phyloP scores from a whole-genome alignment of 1,139 yeast genomes.

The Yamadazyma mexicana region DNA sequence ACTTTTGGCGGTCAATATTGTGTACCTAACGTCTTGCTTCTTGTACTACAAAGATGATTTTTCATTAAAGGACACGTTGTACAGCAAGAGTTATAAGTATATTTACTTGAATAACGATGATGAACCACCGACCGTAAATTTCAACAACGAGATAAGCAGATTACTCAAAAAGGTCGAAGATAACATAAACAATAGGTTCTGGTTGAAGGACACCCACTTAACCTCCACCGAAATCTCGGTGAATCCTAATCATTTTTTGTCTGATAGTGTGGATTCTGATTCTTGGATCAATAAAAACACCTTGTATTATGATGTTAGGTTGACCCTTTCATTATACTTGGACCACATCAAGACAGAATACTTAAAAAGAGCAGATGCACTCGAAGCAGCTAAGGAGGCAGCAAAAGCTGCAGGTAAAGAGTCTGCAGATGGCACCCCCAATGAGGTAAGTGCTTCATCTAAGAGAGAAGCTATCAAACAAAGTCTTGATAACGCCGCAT shows the following conservation, averaged over 20 bases:
- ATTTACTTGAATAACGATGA: constrained; percentile 11
- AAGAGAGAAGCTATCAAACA: no score
- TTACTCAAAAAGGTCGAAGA: constrained; percentile 19
- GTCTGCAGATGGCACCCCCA: not conserved
- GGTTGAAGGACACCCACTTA: constrained; percentile 25
- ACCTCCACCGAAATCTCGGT: constrained; percentile 18
- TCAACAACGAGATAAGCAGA: constrained; percentile 13
- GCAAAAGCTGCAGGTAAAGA: constrained; percentile 3
- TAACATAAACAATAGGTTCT: constrained; percentile 19
- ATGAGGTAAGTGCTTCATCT: no score
- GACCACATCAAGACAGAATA: constrained; percentile 21
- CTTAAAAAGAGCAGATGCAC: constrained; percentile 1
- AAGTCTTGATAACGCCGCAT: no score
- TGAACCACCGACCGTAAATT: constrained; percentile 13
- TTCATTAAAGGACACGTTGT: constrained; percentile 8
- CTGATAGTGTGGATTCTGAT: constrained; percentile 11
- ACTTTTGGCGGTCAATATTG: constrained; percentile 8
- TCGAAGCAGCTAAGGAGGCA: no score
- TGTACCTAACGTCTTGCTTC: constrained; percentile 12
- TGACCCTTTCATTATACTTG: constrained; percentile 37
- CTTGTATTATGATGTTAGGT: constrained; percentile 38
- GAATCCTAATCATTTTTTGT: constrained; percentile 18
- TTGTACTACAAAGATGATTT: constrained; percentile 12
- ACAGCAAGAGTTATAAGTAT: constrained; percentile 4
- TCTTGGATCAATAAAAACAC: constrained; percentile 21